phyloP scores from a whole-genome alignment of 306 rosid species.

The Parietaria judaica region DNA sequence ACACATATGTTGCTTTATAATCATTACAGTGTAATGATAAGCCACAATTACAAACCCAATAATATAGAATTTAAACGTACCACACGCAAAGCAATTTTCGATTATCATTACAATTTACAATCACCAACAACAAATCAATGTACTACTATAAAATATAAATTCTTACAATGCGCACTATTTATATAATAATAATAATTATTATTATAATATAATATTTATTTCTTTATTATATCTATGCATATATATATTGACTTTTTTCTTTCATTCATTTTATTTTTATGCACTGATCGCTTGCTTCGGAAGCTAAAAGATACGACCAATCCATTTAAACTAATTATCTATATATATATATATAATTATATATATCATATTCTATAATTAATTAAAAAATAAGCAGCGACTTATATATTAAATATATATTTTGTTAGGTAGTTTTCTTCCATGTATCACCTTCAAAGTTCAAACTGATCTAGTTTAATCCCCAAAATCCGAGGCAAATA shows the following conservation, averaged over 20 bases:
- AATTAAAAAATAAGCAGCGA: slow-evolving; percentile 8
- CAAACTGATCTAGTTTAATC: too few relatives aligned
- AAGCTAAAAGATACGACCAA: slow-evolving; percentile 8
- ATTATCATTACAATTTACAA: slow-evolving; percentile 21
- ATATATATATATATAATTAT: not conserved
- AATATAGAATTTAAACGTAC: slow-evolving; percentile 13
- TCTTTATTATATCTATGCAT: not conserved
- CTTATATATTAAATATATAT: not conserved
- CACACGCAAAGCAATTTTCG: slow-evolving; percentile 32
- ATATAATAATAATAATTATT: not conserved
- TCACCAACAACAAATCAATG: slow-evolving; percentile 37
- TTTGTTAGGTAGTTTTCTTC: slow-evolving; percentile 9
- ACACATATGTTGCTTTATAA: slow-evolving; percentile 18
- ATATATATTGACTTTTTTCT: not conserved
- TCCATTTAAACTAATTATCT: not conserved
- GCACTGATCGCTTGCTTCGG: not conserved
- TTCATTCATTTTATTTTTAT: not conserved
- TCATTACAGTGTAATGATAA: slow-evolving; percentile 37
- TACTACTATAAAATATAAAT: not conserved
- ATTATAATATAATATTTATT: too few relatives aligned
- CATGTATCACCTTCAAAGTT: not conserved
- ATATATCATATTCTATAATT: not conserved
- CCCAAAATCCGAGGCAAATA: too few relatives aligned
- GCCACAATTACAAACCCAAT: slow-evolving; percentile 25
- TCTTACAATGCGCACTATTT: not conserved